These are phyloP conservation scores for Hordeum vulgare DNA, from an alignment of 176 grass and related monocot species.

Conservation along the genomic window DNA sequence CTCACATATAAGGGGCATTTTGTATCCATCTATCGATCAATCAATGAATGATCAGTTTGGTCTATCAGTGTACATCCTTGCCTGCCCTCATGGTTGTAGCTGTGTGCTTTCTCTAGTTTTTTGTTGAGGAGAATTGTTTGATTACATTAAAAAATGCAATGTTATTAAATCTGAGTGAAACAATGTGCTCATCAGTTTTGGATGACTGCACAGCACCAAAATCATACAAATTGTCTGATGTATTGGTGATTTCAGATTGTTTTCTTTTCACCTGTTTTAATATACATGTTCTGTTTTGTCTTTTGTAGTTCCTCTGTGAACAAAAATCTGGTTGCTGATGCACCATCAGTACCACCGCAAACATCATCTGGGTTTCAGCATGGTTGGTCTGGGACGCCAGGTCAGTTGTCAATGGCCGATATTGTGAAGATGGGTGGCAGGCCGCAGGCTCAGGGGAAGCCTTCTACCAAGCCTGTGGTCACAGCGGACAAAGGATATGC, in stretches of 20 bases:
- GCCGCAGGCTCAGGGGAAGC: conserved; percentile 62
- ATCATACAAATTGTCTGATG: not conserved
- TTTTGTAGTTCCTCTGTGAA: conserved; percentile 34
- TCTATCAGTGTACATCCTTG: not conserved
- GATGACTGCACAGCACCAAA: not conserved
- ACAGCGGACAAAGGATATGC: conserved; percentile 53
- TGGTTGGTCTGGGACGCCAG: conserved; percentile 66
- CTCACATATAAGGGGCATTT: not conserved
- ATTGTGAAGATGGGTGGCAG: conserved; percentile 82
- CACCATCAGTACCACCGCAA: conserved; percentile 47
- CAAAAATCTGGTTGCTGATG: conserved; percentile 47
- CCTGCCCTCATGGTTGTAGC: not conserved
- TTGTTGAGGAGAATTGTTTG: not conserved
- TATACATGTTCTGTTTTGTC: conserved; percentile 31
- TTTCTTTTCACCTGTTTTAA: not conserved
- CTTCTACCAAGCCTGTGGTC: conserved; percentile 32
- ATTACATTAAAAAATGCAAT: not conserved
- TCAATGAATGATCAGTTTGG: not conserved
- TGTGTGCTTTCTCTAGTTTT: not conserved
- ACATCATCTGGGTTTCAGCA: conserved; percentile 62
- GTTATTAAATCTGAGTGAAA: not conserved
- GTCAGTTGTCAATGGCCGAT: conserved; percentile 91
- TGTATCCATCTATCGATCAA: not conserved
- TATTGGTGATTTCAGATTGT: not conserved
- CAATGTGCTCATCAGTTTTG: not conserved